Evolutionary conservation across 1,139 yeast species (phyloP), one percentile per base, ranked within the genome.

Genomic region (Candida frijolesensis): DNA sequence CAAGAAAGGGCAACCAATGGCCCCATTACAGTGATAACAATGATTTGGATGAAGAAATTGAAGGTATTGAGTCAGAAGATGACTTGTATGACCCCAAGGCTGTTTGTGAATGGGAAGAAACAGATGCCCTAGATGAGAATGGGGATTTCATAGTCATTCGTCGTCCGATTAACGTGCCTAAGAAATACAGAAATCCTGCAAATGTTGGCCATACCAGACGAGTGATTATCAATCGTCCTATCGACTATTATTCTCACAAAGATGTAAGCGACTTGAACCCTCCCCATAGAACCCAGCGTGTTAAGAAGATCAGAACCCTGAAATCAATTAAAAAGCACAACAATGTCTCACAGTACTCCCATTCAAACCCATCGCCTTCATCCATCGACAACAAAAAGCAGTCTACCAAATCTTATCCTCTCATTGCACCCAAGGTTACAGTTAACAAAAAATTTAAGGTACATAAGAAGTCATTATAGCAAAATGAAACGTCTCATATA

Each of bases 81-180:
- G 45, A 44, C 2, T 59, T 57, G 4, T 57, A 55, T 42, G 59
- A 61, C 29, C 46, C 51, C 2, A 49, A 52, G 27, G 30, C 38
- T 10, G 45, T 44, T 9, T 58, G 61, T 48, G 63, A 61, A 53
- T 66, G 70, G 68, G 68, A 65, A 51, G 69, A 65, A 52, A 60
- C 58, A 35, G 60, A 64, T 42, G 44, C 59, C 2, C 48, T 55
- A n/a, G 67, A 64, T 46, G 51, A 52, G 34, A 43, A 59, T 40
- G 69, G 69, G 2, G 49, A 56, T 14, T 55, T 64, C 12, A 52
- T 58, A n/a, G 57, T 63, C 22, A 55, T 63, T 40, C 54, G 68
- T 48, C 59, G 55, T 42, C 69, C 70, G 10, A 52, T 64, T 25
- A 56, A 57, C 30, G 66, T 62, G 4, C 61, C 68, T 4, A 45